Percentiles rank a stretch among this genome's conserved stretches.
These are phyloP conservation scores for Neurospora crassa DNA, from an alignment of 2,329 filamentous ascomycete species.

Conservation along the genomic window DNA sequence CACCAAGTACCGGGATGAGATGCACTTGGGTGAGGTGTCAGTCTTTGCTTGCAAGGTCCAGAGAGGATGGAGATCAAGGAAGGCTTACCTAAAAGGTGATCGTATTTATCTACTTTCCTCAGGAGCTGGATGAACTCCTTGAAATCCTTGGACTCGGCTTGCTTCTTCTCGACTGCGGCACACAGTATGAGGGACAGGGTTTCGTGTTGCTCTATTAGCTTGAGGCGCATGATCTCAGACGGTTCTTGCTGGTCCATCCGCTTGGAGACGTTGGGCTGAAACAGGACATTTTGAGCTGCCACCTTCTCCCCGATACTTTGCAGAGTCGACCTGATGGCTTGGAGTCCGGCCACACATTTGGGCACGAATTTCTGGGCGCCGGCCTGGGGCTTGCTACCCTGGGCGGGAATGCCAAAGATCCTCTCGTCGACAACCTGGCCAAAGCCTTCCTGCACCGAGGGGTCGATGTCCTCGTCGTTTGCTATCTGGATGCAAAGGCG, in stretches of 20 bases:
- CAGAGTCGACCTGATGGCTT: constrained; percentile 66
- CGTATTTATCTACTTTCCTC: constrained; percentile 66
- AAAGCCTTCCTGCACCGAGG: constrained; percentile 37
- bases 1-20: constrained; percentile 68
- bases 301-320: constrained; percentile 66
- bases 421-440: constrained; percentile 46
- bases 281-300: constrained; percentile 65
- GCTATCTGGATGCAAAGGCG: constrained; percentile 67
- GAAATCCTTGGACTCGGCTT: constrained; percentile 64
- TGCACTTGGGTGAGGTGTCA: constrained; percentile 45
- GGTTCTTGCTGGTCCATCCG: constrained; percentile 61
- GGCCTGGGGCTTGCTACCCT: constrained; percentile 34
- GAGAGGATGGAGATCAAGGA: not conserved
- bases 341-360: constrained; percentile 69
- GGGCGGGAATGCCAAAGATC: constrained; percentile 40
- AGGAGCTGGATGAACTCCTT: constrained; percentile 58
- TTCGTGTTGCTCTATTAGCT: constrained; percentile 83
- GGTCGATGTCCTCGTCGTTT: constrained; percentile 45
- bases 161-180: constrained; percentile 66
- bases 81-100: constrained; percentile 45
- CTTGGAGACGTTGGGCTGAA: constrained; percentile 43
- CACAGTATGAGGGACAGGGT: constrained; percentile 71
- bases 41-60: constrained; percentile 5
- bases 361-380: constrained; percentile 54
- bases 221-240: constrained; percentile 69